Conservation (phyloP, 1,284 basidiomycete species). For the Pseudozyma sp. region DNA sequence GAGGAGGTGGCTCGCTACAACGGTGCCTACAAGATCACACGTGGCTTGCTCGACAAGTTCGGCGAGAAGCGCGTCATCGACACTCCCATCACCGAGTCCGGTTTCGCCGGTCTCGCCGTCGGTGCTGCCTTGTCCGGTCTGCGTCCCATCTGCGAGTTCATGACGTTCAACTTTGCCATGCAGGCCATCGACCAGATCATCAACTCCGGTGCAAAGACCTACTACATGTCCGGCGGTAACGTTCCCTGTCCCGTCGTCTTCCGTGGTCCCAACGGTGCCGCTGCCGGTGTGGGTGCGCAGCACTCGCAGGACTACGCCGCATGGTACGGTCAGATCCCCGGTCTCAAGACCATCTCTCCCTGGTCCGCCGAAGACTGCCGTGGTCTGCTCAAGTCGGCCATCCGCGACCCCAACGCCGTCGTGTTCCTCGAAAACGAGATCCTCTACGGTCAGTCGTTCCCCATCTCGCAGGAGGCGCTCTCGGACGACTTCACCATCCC, state of each 20-base stretch:
- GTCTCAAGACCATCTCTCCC: constrained; percentile 96
- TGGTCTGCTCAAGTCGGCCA: constrained; percentile 95
- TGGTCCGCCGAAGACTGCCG: constrained; percentile 98
- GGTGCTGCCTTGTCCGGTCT: constrained; percentile 94
- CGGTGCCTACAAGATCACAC: constrained; percentile 89
- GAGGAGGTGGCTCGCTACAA: constrained; percentile 99
- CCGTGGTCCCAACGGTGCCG: constrained; percentile 99
- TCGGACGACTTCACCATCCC: constrained; percentile 91
- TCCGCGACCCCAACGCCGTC: constrained; percentile 97
- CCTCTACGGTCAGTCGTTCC: constrained; percentile 96
- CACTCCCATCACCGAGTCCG: constrained; percentile 90
- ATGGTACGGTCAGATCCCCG: constrained; percentile 96
- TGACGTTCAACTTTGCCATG: constrained; percentile 78
- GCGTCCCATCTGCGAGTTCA: constrained; percentile 98
- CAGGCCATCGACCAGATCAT: constrained; percentile 98
- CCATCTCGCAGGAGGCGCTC: constrained; percentile 92
- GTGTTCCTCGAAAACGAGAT: constrained; percentile 99
- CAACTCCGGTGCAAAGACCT: constrained; percentile 99
- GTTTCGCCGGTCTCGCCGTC: constrained; percentile 95
- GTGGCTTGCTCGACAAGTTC: constrained; percentile 98
- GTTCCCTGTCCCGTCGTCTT: constrained; percentile 98
- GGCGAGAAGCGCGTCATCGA: constrained; percentile 99
- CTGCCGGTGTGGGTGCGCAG: constrained; percentile 90
- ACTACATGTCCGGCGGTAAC: constrained; percentile 99
- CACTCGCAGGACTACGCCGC: constrained; percentile 72